Base-by-base conservation (phyloP, 75 land plant genomes). In the Larix kaempferi region DNA sequence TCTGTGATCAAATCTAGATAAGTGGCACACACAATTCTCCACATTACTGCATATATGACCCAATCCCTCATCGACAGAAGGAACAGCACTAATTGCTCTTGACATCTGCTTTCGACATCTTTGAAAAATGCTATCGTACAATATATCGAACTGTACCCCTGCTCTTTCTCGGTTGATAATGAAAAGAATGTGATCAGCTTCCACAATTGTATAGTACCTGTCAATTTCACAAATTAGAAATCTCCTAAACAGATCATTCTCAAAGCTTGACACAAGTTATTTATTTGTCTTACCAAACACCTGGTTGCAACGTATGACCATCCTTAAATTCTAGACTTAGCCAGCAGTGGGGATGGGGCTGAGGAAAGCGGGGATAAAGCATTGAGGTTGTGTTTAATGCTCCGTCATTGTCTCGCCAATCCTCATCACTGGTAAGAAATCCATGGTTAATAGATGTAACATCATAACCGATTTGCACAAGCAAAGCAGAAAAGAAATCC, bases 391-490 rank as follows among this genome's bases (percentile, higher is more conserved):
- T 97, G 87, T 97, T 97, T 15, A 97, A 81, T 21, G 99, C 99
- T 75, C 99, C 99, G 76, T 97, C 99, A 81, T 97, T 97, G 80
- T 97, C 99, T 77, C 82, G 85, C 99, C 99, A 97, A 80, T 97
- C 98, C 73, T 91, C 99, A 83, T 97, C 98, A 78, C 99, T 97
- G 91, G 52, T 77, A 56, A 58, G 54, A 54, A 71, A 62, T 57
- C 22, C 21, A 59, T 41, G 16, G 52, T 57, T 62, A 58, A 60
- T n/a, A 59, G 26, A 37, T 21, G 26, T 65, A 17, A 19, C 39
- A 57, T 3, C 14, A 12, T 5, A 19, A 26, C n/a, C 73, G 26
- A 57, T 25, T 33, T 59, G 58, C 57, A 33, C 67, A 11, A 21
- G 25, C 6, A 33, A 29, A 62, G 26, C 1, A 35, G 25, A 59